Conservation (phyloP, 2,329 filamentous ascomycete species). For the Chalara sp. region DNA sequence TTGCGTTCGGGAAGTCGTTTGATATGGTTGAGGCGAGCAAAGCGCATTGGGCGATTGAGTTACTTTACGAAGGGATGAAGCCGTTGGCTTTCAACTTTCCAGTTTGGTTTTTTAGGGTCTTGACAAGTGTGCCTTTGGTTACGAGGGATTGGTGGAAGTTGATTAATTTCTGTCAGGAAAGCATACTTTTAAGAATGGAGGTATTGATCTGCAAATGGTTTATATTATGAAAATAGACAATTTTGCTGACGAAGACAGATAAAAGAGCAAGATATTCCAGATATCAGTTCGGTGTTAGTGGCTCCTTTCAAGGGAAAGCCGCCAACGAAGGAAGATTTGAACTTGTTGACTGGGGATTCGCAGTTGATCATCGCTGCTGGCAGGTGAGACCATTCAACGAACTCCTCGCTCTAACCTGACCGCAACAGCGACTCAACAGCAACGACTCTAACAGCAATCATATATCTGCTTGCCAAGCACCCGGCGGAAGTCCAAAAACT, state of each 20-base stretch:
- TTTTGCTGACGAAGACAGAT: no score
- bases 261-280: no score
- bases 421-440: constrained; percentile 32
- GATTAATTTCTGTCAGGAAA: no score
- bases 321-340: no score
- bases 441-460: constrained; percentile 30
- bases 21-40: constrained; percentile 15
- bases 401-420: no score
- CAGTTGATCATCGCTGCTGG: constrained; percentile 30
- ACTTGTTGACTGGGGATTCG: constrained; percentile 14
- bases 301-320: no score
- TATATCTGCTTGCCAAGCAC: constrained; percentile 26
- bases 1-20: constrained; percentile 21
- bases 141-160: not conserved
- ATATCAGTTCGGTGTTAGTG: no score
- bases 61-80: constrained; percentile 7
- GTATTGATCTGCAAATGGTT: no score
- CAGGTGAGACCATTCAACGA: no score
- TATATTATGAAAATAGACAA: no score
- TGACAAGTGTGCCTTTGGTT: constrained; percentile 11
- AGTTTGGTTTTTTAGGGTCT: constrained; percentile 14
- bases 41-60: constrained; percentile 8
- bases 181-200: no score
- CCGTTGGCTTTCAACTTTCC: constrained; percentile 4
- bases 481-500: constrained; percentile 5